Conservation (phyloP, 148 eudicot genomes). For the Rhododendron mucronatum region DNA sequence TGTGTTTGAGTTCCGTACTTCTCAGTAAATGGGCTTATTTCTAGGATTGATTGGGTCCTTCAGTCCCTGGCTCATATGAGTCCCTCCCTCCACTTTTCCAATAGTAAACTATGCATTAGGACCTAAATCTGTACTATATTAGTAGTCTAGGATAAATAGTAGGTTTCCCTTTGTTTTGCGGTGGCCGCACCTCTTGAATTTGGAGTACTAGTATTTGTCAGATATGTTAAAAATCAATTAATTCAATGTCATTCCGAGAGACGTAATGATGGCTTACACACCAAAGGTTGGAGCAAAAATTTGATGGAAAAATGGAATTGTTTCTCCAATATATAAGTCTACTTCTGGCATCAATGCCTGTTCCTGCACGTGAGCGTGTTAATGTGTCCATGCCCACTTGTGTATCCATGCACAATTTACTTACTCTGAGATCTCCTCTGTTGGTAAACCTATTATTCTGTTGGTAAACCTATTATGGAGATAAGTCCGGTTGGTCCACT, state of each 20-base stretch:
- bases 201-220: background rate
- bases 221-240: background rate
- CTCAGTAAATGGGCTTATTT: background rate
- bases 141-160: background rate
- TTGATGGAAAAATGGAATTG: background rate
- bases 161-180: background rate
- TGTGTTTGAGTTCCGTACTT: background rate
- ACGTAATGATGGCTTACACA: background rate
- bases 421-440: background rate
- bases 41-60: background rate
- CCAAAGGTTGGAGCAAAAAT: background rate
- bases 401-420: background rate
- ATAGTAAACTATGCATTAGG: background rate
- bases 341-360: no score
- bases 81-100: background rate
- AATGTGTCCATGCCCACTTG: background rate
- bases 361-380: background rate
- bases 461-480: background rate
- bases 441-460: background rate
- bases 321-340: background rate
- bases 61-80: background rate
- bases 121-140: background rate
- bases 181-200: background rate
- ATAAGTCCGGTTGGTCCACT: background rate
- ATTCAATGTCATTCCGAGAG: background rate